A percentile compares a stretch with the other conserved stretches of the same genome.
These are phyloP conservation scores for Termitomyces sp. DNA, from an alignment of 768 basidiomycete species.

Conservation along the genomic window DNA sequence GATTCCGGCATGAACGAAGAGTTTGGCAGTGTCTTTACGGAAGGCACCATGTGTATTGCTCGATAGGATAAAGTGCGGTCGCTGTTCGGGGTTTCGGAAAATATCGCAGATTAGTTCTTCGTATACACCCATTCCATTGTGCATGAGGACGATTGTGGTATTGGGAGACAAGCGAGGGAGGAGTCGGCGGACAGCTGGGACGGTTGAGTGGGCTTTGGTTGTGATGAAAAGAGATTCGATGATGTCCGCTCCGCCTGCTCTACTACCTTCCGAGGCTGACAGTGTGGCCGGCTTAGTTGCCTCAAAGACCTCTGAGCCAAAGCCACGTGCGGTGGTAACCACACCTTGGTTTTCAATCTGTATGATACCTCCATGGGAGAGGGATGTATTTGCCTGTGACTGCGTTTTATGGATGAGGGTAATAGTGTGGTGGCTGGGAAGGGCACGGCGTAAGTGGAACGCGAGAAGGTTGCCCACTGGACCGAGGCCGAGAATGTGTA, in stretches of 20 bases:
- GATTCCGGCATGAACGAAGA: conserved; percentile 66
- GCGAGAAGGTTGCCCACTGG: conserved; percentile 81
- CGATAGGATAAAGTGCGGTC: conserved; percentile 85
- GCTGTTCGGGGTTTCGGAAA: conserved; percentile 67
- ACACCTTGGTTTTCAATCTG: conserved; percentile 49
- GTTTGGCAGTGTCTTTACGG: conserved; percentile 38
- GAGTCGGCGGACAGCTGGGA: conserved; percentile 54
- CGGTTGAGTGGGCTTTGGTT: conserved; percentile 70
- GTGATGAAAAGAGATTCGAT: conserved; percentile 84
- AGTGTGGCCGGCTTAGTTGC: background rate
- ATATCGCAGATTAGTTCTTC: conserved; percentile 65
- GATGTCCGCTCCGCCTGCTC: conserved; percentile 12
- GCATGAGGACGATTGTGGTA: conserved; percentile 87
- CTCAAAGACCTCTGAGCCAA: conserved; percentile 46
- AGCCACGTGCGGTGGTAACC: conserved; percentile 36
- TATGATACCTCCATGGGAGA: conserved; percentile 32
- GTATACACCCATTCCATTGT: conserved; percentile 93
- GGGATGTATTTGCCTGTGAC: conserved; percentile 31
- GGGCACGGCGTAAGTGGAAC: conserved; percentile 65
- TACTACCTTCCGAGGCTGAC: conserved; percentile 5
- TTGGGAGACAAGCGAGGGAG: conserved; percentile 56
- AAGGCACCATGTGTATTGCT: conserved; percentile 81
- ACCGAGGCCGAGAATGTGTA: conserved; percentile 78
- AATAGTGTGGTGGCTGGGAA: conserved; percentile 50
- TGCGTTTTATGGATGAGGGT: conserved; percentile 64